These are phyloP conservation scores for Drechslerella coelobrocha DNA, from an alignment of 2,329 filamentous ascomycete species.

Conservation along the genomic window DNA sequence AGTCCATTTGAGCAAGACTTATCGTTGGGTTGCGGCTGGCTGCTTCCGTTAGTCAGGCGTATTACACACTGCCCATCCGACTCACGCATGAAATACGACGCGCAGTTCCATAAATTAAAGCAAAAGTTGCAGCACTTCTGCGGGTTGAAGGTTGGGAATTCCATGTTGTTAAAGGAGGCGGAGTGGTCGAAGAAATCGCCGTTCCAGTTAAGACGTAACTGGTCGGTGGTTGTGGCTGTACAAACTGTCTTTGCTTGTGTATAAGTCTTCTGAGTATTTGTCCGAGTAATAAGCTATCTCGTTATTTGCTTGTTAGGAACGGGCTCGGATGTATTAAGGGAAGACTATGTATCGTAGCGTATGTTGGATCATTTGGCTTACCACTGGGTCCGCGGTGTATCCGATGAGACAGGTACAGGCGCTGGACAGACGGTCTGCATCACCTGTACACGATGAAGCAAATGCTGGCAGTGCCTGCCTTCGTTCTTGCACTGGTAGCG, in stretches of 20 bases:
- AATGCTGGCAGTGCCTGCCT: slow-evolving; percentile 32
- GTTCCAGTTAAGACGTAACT: slow-evolving; percentile 8
- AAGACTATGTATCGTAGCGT: not conserved
- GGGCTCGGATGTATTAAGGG: not conserved
- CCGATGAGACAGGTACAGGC: slow-evolving; percentile 50
- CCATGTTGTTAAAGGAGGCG: slow-evolving; percentile 8
- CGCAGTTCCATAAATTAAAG: slow-evolving; percentile 31
- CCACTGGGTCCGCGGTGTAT: slow-evolving; percentile 19
- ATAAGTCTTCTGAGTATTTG: slow-evolving; percentile 31
- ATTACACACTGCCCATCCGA: slow-evolving; percentile 21
- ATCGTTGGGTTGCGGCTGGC: slow-evolving; percentile 32
- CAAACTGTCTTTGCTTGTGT: slow-evolving; percentile 29
- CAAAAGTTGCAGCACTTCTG: slow-evolving; percentile 45
- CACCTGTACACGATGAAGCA: slow-evolving; percentile 35
- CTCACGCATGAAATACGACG: slow-evolving; percentile 26
- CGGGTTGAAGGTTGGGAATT: slow-evolving; percentile 5
- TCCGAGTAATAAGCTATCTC: slow-evolving; percentile 17
- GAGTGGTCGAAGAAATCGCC: slow-evolving; percentile 22
- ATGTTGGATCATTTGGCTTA: slow-evolving; percentile 4
- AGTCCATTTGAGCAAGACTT: slow-evolving; percentile 21
- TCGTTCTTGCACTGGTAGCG: not conserved
- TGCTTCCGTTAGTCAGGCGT: slow-evolving; percentile 10
- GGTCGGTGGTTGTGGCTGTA: not conserved
- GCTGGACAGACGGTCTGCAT: slow-evolving; percentile 41
- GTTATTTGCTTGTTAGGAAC: not conserved